A percentile compares a stretch with the other conserved stretches of the same genome.
These are phyloP conservation scores for Madurella mycetomatis DNA, from an alignment of 2,329 filamentous ascomycete species.

Conservation along the genomic window DNA sequence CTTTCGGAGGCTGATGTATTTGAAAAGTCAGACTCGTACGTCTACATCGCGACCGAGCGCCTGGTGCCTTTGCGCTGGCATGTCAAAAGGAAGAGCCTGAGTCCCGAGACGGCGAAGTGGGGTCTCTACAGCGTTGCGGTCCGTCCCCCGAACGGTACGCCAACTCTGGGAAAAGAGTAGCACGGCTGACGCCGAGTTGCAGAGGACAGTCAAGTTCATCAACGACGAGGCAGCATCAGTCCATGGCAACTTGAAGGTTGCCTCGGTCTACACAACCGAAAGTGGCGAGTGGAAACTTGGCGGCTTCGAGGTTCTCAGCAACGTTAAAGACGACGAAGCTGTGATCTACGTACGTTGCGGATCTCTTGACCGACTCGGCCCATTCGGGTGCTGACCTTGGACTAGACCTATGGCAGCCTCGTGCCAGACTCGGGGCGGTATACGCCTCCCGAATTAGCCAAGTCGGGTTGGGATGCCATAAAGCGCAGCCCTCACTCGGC, in stretches of 20 bases:
- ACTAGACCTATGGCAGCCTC: conserved; percentile 76
- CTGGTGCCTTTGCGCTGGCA: conserved; percentile 86
- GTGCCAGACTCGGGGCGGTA: conserved; percentile 82
- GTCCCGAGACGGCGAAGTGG: conserved; percentile 94
- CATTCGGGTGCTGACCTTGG: conserved; percentile 10
- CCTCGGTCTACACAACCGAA: conserved; percentile 87
- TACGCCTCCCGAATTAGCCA: conserved; percentile 79
- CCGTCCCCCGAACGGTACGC: conserved; percentile 26
- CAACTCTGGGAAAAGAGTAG: not conserved
- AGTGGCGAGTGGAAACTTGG: conserved; percentile 97
- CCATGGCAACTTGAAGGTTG: conserved; percentile 79
- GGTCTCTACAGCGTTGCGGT: conserved; percentile 82
- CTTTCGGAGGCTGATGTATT: conserved; percentile 14
- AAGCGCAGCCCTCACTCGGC: conserved; percentile 77
- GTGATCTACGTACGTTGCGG: conserved; percentile 68
- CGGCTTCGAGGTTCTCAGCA: conserved; percentile 90
- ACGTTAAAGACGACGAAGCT: conserved; percentile 91
- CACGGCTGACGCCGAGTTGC: conserved; percentile 9
- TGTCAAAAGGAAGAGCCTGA: conserved; percentile 79
- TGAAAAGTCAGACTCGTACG: conserved; percentile 78
- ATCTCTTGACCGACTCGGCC: not conserved
- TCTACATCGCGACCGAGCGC: conserved; percentile 94
- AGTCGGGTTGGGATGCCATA: conserved; percentile 85
- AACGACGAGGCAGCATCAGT: conserved; percentile 90
- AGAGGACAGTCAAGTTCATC: conserved; percentile 93